A percentile compares a stretch with the other conserved stretches of the same genome.
Conservation (phyloP, 805 yeast genomes). For the Candida fluviatilis region DNA sequence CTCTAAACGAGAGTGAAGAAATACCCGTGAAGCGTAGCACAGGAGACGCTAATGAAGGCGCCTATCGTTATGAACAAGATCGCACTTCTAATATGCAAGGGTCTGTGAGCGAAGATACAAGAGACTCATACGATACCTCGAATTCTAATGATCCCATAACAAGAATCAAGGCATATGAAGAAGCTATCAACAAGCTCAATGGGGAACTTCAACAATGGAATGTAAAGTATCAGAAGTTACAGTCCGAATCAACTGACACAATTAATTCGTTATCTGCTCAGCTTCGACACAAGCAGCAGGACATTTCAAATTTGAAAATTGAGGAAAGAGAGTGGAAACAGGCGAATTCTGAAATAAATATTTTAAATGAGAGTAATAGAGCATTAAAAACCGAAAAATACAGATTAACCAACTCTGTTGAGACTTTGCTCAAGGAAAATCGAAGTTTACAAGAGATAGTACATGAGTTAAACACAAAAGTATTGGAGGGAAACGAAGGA, state of each 20-base stretch:
- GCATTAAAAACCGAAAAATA: slow-evolving; percentile 41
- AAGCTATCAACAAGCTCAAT: slow-evolving; percentile 12
- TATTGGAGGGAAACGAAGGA: slow-evolving; percentile 1
- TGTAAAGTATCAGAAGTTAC: slow-evolving; percentile 14
- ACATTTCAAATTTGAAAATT: slow-evolving; percentile 10
- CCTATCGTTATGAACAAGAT: no score
- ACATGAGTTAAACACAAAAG: slow-evolving; percentile 35
- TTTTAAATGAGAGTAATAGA: slow-evolving; percentile 42
- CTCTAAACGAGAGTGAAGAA: slow-evolving; percentile 3
- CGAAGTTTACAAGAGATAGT: slow-evolving; percentile 30
- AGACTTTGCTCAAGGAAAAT: slow-evolving; percentile 36
- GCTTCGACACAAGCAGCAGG: slow-evolving; percentile 17
- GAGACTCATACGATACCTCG: not conserved
- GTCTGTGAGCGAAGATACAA: no score
- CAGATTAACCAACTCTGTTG: slow-evolving; percentile 37
- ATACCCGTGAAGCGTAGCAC: not conserved
- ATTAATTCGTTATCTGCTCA: slow-evolving; percentile 20
- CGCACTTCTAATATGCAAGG: no score
- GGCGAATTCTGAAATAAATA: slow-evolving; percentile 33
- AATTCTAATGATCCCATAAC: slow-evolving; percentile 3
- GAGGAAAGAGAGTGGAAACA: slow-evolving; percentile 18
- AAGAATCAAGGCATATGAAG: slow-evolving; percentile 18
- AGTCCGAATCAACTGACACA: slow-evolving; percentile 19
- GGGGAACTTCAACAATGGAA: slow-evolving; percentile 21
- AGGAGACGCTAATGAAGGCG: no score